Evolutionary conservation across 345 rosid genomes (phyloP), one percentile per base, ranked within the genome.

Genomic region (Salix suchowensis): DNA sequence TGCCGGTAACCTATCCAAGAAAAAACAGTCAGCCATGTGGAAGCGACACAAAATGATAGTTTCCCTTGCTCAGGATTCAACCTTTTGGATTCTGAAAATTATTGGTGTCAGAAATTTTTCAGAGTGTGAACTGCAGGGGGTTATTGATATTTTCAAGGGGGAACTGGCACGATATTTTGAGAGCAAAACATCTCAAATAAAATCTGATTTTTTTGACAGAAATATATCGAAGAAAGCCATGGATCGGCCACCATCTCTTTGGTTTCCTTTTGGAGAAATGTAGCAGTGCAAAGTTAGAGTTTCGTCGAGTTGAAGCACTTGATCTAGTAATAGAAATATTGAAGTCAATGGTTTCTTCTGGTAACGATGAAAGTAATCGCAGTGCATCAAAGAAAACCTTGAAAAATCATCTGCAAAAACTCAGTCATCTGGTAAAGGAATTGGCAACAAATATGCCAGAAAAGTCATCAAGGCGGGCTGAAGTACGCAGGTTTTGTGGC

Each of bases 271-370:
- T 93, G 74, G 97, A 91, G 72, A 92, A 88, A 44, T 88, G 91
- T 70, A 84, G 82, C 70, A 65, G 66, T 71, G 83, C 93, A 37
- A 92, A 87, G 76, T 86, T 87, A 15, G 97, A 89, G 46, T 96
- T 86, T 67, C 92, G 98, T n/a, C 87, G 88, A 70, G 88, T 91
- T 50, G 97, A 94, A 78, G 86, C 94, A 46, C 97, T 94, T 67
- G 97, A 91, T 72, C 55, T 92, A 81, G 88, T 94, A 72, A 77
- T 85, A 52, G 98, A 92, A 76, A 87, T 91, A 55, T 72, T 94
- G 75, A 91, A 86, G 78, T 85, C 77, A 34, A 48, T 82, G 82
- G 82, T 84, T 83, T 84, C 88, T 50, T 67, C 85, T 68, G 82
- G 70, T 64, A 24, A 80, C 3, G 82, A 80, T 65, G 88, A 87